phyloP scores from a whole-genome alignment of 1,284 basidiomycete species.

The Xerocomus nothofagi region DNA sequence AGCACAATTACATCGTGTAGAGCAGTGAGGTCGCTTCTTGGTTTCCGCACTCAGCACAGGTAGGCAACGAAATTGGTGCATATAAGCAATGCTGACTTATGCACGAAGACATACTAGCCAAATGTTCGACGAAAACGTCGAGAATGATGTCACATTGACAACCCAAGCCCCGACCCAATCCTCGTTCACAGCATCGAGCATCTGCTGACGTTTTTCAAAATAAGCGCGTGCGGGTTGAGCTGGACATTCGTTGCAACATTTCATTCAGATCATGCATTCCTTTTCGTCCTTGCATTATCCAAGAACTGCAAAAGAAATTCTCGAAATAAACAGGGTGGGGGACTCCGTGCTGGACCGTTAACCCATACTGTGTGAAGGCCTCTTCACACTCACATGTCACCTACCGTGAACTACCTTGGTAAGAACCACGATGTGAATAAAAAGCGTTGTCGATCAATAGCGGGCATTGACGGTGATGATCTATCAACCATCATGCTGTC shows the following conservation, averaged over 20 bases:
- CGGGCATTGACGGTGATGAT: no score
- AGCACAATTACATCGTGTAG: constrained; percentile 16
- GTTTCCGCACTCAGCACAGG: neutral
- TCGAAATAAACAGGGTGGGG: no score
- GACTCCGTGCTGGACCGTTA: no score
- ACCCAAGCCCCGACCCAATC: neutral
- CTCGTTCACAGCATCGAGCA: neutral
- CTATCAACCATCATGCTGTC: no score
- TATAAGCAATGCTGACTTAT: neutral
- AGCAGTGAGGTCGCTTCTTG: constrained; percentile 15
- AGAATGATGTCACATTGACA: neutral
- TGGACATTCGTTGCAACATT: neutral
- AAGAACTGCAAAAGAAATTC: no score
- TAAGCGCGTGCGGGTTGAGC: neutral
- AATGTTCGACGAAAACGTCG: neutral
- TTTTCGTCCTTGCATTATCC: no score
- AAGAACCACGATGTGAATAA: no score
- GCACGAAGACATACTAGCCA: neutral
- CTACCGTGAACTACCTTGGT: no score
- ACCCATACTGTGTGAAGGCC: no score
- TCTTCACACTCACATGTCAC: no score
- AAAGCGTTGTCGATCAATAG: no score
- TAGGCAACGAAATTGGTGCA: neutral
- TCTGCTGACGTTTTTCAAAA: neutral
- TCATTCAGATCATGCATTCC: neutral